Base-by-base conservation (phyloP, 306 rosid genomes). In the Quercus mongolica region DNA sequence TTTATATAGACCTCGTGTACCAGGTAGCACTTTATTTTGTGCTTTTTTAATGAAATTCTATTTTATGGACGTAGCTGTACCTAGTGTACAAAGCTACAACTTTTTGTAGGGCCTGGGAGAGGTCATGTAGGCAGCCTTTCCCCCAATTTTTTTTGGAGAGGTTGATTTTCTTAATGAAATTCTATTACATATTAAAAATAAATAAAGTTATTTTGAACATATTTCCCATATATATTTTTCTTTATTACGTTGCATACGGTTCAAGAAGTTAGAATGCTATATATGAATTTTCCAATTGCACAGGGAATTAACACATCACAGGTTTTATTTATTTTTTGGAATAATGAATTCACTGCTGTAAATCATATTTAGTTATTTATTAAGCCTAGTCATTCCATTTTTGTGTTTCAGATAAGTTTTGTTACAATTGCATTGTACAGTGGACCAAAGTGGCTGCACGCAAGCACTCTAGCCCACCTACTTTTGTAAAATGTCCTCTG, bases 351-450 rank as follows among this genome's bases (percentile, higher is more conserved):
- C 20, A 31, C 19, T 55, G 74, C 74, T 31, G 21, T 31, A 25
- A 69, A 12, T 62, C 8, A 46, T 31, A 10, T 21, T 80, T 65
- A 10, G 18, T 44, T 13, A 35, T 67, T 20, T 44, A 28, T 46
- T 56, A 31, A 71, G 78, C 10, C 46, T 70, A 26, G 51, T 61
- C 30, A 26, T 76, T 81, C 62, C 6, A 74, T 58, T 86, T 46
- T 76, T 76, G 28, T 67, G 74, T 78, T 91, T 75, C 91, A 94
- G 98, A 94, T 83, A 86, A 85, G 44, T 94, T 92, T 82, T 94
- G 99, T 85, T 94, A 83, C 88, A 85, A 82, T 75, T 94, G 97
- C 85, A 92, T 94, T 83, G 51, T 87, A n/a, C 99, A 91, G 49
- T 94, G 99, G 99, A 77, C 89, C 76, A 92, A 90, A 71, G 94